phyloP scores from a whole-genome alignment of 345 rosid genomes.

The Cardiospermum halicacabum region DNA sequence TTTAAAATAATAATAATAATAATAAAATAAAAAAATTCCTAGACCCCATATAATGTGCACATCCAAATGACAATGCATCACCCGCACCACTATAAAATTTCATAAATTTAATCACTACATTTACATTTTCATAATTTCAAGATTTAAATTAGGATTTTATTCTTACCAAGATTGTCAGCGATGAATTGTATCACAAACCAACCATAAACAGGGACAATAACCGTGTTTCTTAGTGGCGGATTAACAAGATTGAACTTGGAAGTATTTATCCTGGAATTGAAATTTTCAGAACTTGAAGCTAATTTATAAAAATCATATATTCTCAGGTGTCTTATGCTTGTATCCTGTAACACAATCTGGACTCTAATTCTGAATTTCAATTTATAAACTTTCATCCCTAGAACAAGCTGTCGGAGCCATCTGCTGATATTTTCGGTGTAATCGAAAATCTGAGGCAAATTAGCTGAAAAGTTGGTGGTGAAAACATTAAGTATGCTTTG shows the following conservation, averaged over 20 bases:
- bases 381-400: conserved; percentile 62
- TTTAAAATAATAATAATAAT: too few species aligned
- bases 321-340: conserved; percentile 78
- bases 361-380: conserved; percentile 69
- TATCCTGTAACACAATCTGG: conserved; percentile 78
- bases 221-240: conserved; percentile 91
- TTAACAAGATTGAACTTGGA: conserved; percentile 78
- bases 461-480: conserved; percentile 75
- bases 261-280: conserved; percentile 55
- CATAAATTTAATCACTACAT: too few species aligned
- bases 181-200: conserved; percentile 95
- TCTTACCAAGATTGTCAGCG: conserved; percentile 88
- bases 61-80: conserved; percentile 96
- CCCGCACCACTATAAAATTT: conserved; percentile 71
- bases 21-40: conserved; percentile 84
- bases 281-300: conserved; percentile 86
- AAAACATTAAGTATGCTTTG: conserved; percentile 66
- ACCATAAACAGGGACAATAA: conserved; percentile 65
- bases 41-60: conserved; percentile 85
- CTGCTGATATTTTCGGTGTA: conserved; percentile 79
- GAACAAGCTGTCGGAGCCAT: conserved; percentile 60
- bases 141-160: too few species aligned
- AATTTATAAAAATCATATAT: conserved; percentile 83
- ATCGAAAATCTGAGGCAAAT: conserved; percentile 60
- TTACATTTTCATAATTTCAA: too few species aligned